Evolutionary conservation across 2,329 filamentous ascomycete species (phyloP).

Genomic region (Dendryphion nanum): DNA sequence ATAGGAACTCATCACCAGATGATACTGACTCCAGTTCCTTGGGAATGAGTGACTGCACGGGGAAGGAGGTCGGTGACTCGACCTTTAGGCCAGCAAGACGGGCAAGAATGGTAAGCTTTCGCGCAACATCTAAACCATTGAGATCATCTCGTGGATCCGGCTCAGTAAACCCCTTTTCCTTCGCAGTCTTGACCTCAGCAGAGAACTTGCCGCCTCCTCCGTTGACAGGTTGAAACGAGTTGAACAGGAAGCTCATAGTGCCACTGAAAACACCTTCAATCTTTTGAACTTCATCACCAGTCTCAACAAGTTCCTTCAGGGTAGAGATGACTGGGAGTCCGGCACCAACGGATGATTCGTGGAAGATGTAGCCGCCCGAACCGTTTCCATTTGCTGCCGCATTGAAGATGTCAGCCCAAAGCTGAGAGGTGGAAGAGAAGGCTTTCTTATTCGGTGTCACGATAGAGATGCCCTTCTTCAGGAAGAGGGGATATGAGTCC

Average conservation of each 20-base stretch:
- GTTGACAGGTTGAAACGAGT: constrained; percentile 83
- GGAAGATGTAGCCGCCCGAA: constrained; percentile 74
- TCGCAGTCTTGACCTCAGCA: constrained; percentile 86
- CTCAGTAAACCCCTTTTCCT: constrained; percentile 89
- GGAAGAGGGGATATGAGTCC: constrained; percentile 75
- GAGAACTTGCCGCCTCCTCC: constrained; percentile 81
- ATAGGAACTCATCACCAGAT: constrained; percentile 83
- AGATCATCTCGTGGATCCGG: constrained; percentile 83
- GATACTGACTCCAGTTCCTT: constrained; percentile 74
- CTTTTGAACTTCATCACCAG: constrained; percentile 84
- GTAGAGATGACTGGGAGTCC: constrained; percentile 93
- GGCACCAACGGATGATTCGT: constrained; percentile 92
- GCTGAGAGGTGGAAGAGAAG: constrained; percentile 75
- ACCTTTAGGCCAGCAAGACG: constrained; percentile 79
- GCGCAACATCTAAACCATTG: constrained; percentile 86
- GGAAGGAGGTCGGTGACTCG: constrained; percentile 82
- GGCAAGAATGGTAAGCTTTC: constrained; percentile 93
- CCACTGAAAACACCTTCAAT: constrained; percentile 98
- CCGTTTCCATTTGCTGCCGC: constrained; percentile 67
- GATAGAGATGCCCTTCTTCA: constrained; percentile 80
- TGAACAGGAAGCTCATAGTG: constrained; percentile 98
- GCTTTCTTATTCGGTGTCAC: constrained; percentile 99
- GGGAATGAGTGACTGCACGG: constrained; percentile 90
- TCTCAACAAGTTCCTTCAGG: constrained; percentile 88
- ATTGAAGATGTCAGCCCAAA: constrained; percentile 86